Base-by-base conservation (phyloP, 78 protist species). In the Isochrysis galbana region DNA sequence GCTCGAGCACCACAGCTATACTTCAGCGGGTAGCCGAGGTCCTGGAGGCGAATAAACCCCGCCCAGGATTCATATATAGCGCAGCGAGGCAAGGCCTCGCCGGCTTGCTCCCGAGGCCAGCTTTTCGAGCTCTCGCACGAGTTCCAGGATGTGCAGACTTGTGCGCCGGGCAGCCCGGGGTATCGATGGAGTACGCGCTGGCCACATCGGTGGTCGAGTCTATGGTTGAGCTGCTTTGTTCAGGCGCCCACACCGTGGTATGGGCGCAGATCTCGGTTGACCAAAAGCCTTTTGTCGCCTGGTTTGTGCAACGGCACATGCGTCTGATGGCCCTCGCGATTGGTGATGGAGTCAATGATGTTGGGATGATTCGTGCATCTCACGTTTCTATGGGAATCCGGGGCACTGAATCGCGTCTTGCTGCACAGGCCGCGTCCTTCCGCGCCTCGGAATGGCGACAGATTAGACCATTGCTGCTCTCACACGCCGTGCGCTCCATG, bases 261-360 rank as follows among this genome's bases (percentile, higher is more conserved):
- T 61, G 74, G 74, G 74, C 74, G 74, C 74, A 61, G 74, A 32
- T 61, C 29, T 61, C 74, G 23, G 74, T 61, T 32, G 74, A 61
- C 74, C 99, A 98, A 90, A 98, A 98, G 93, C 97, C 97, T 0
- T 89, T 38, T 39, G 92, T 94, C 0, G 97, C 96, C 47, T 39
- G 74, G 26, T 72, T 86, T 25, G 93, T 95, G 69, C 21, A 70
- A 25, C 39, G 14, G 34, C 74, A 29, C 89, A 48, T 29, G 55
- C 41, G 11, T n/a, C 55, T 21, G 26, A 61, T 61, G 74, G 69
- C 93, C 39, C 91, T 93, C 32, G 96, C 97, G 54, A 93, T 97
- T 32, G 98, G 98, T 19, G 98, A 97, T 84, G 98, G 98, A 1
- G 98, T 95, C 69, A 97, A 97, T 91, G 98, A 97, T 48, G 98